A percentile compares a stretch with the other conserved stretches of the same genome.
These are phyloP conservation scores for Penicillium cosmopolitanum DNA, from an alignment of 495 filamentous ascomycete species.

Conservation along the genomic window DNA sequence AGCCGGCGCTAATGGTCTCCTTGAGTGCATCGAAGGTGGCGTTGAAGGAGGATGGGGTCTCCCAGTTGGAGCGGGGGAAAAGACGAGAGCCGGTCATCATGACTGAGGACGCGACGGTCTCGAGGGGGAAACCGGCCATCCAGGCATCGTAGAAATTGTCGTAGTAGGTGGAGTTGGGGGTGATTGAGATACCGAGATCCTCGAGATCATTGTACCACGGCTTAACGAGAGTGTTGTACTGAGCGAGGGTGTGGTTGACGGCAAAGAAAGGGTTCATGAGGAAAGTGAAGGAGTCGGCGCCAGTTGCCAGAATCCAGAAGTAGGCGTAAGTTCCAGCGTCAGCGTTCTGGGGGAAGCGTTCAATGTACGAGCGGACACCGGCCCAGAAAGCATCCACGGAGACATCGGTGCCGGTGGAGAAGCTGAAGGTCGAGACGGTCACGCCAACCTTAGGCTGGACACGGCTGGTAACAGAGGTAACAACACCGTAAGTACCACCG, in stretches of 20 bases:
- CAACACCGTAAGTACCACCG: slow-evolving; percentile 52
- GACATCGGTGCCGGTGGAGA: slow-evolving; percentile 37
- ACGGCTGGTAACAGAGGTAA: slow-evolving; percentile 53
- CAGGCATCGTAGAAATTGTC: slow-evolving; percentile 52
- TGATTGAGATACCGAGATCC: slow-evolving; percentile 36
- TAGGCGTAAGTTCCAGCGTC: slow-evolving; percentile 59
- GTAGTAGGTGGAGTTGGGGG: slow-evolving; percentile 54
- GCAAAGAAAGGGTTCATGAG: slow-evolving; percentile 49
- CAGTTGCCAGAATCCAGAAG: slow-evolving; percentile 38
- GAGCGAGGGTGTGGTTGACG: slow-evolving; percentile 50
- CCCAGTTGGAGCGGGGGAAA: slow-evolving; percentile 54
- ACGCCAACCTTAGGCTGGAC: slow-evolving; percentile 45
- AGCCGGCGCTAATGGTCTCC: slow-evolving; percentile 46
- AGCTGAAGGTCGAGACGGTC: slow-evolving; percentile 45
- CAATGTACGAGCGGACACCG: slow-evolving; percentile 50
- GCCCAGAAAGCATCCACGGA: slow-evolving; percentile 53
- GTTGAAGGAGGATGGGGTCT: slow-evolving; percentile 37
- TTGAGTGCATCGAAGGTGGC: slow-evolving; percentile 49
- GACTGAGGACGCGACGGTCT: slow-evolving; percentile 44
- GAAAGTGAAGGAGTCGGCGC: slow-evolving; percentile 20
- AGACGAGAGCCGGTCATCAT: slow-evolving; percentile 52
- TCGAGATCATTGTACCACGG: slow-evolving; percentile 50
- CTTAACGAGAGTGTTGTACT: slow-evolving; percentile 46
- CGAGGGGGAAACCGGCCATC: slow-evolving; percentile 49
- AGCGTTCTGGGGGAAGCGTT: slow-evolving; percentile 49